Evolutionary conservation across 257 asterid species (phyloP).

Genomic region (Solanum pinnatisectum): DNA sequence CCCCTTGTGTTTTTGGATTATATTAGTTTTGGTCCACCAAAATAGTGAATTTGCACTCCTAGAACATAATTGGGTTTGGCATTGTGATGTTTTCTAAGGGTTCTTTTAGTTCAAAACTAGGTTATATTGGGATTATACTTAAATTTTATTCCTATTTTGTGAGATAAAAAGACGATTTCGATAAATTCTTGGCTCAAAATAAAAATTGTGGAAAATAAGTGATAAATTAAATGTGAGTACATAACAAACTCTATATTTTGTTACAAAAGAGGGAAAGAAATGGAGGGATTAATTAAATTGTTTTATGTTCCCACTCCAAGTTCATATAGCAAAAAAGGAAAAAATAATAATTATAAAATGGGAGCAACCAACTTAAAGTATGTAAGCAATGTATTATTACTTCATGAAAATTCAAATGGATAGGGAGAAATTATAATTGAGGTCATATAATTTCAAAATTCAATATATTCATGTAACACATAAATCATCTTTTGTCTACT

Average conservation of each 20-base stretch:
- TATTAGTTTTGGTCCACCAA: neutral
- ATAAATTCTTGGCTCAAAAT: neutral
- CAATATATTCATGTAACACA: neutral
- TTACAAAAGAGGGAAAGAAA: too few relatives aligned
- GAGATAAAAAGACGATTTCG: accelerated
- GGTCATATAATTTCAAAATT: neutral
- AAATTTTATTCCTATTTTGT: too few relatives aligned
- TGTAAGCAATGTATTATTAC: neutral
- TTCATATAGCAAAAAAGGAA: too few relatives aligned
- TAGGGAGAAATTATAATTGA: neutral
- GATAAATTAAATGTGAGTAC: neutral
- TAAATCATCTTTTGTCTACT: neutral
- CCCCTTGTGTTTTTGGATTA: neutral
- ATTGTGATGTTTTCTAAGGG: neutral
- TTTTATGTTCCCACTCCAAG: too few relatives aligned
- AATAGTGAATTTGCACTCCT: neutral
- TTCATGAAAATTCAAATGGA: neutral
- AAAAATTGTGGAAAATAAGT: neutral
- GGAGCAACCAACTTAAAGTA: neutral
- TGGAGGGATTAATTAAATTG: too few relatives aligned
- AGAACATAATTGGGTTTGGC: neutral
- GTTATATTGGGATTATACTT: neutral
- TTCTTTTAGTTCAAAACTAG: neutral
- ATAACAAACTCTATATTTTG: too few relatives aligned
- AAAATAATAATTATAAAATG: neutral